Evolutionary conservation across 257 asterid species (phyloP), one percentile per base, ranked within the genome.

Genomic region (Jacaranda mimosifolia): DNA sequence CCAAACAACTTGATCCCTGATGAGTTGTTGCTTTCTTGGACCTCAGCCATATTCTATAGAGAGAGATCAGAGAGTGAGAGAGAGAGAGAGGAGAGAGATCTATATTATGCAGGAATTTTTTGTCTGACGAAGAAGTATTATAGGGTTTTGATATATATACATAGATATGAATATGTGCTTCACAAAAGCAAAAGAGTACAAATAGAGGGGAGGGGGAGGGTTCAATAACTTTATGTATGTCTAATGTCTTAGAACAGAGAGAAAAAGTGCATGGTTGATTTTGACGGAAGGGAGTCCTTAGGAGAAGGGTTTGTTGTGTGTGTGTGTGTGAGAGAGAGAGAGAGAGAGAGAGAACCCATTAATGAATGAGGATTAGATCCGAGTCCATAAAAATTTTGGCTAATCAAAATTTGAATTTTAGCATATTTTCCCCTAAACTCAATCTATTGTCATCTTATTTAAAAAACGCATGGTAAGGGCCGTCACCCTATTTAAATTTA

Each of bases 1-100:
- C 98, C 98, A 58, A 93, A 93, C 46, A 93, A 63, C 82, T 90
- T 91, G 89, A 93, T 93, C 80, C 94, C 92, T 6, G 92, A 58
- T 73, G 86, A 68, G 77, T 74, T 77, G 79, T 72, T 70, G 26
- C 72, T 62, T 17, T 83, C 88, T 81, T 81, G 83, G 26, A 78
- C 85, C 73, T 84, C 84, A 46, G 86, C 94, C 94, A 90, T 92
- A 8, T 36, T 19, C 6, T 10, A 5, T 26, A 48, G 15, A 45
- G 68, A 39, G 77, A 75, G 74, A 9, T 68, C 0, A 48, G 67
- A 64, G 65, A 14, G 63, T n/a, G 67, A 52, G 80, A 48, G 68
- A 38, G 46, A 49, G 40, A 46, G 77, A 53, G 64, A 72, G 63
- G 72, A 56, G 21, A 70, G 46, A 18, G 11, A 14, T 56, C 0